phyloP scores from a whole-genome alignment of 2,329 filamentous ascomycete genomes.

The Calonectria leucothoes region DNA sequence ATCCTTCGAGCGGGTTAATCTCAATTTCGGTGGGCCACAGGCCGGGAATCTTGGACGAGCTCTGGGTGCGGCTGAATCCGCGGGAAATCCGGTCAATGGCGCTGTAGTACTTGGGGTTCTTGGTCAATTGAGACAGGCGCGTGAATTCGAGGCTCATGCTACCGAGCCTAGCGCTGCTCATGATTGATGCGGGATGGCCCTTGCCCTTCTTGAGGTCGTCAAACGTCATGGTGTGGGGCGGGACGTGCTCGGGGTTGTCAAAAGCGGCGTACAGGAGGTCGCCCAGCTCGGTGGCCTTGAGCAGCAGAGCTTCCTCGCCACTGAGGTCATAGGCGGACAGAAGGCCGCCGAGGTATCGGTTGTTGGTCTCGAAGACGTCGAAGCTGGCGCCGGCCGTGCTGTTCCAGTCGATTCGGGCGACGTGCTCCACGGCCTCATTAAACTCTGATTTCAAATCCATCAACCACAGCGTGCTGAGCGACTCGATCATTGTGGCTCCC shows the following conservation, averaged over 20 bases:
- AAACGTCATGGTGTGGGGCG: slow-evolving; percentile 60
- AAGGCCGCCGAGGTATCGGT: slow-evolving; percentile 75
- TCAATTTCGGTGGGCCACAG: slow-evolving; percentile 69
- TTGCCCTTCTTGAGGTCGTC: slow-evolving; percentile 49
- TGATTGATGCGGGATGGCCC: slow-evolving; percentile 44
- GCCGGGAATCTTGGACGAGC: slow-evolving; percentile 66
- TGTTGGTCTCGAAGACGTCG: slow-evolving; percentile 76
- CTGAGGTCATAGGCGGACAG: slow-evolving; percentile 76
- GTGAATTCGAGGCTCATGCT: slow-evolving; percentile 72
- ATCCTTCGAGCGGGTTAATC: slow-evolving; percentile 56
- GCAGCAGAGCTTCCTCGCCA: slow-evolving; percentile 62
- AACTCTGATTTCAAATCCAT: slow-evolving; percentile 74
- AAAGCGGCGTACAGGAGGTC: slow-evolving; percentile 72
- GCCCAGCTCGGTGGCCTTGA: slow-evolving; percentile 71
- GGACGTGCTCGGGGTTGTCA: slow-evolving; percentile 75
- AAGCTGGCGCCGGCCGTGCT: slow-evolving; percentile 57
- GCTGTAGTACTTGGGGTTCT: slow-evolving; percentile 70
- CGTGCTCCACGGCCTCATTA: slow-evolving; percentile 66
- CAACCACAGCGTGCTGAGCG: slow-evolving; percentile 75
- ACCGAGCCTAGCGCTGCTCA: slow-evolving; percentile 56
- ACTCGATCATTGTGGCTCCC: slow-evolving; percentile 72
- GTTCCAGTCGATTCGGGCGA: slow-evolving; percentile 60
- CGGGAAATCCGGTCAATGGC: slow-evolving; percentile 68
- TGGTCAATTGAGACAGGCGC: slow-evolving; percentile 70
- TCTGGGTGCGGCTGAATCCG: slow-evolving; percentile 63